These are phyloP conservation scores for Globisporangium middletonii DNA, from an alignment of 352 stramenopile species.

Conservation along the genomic window DNA sequence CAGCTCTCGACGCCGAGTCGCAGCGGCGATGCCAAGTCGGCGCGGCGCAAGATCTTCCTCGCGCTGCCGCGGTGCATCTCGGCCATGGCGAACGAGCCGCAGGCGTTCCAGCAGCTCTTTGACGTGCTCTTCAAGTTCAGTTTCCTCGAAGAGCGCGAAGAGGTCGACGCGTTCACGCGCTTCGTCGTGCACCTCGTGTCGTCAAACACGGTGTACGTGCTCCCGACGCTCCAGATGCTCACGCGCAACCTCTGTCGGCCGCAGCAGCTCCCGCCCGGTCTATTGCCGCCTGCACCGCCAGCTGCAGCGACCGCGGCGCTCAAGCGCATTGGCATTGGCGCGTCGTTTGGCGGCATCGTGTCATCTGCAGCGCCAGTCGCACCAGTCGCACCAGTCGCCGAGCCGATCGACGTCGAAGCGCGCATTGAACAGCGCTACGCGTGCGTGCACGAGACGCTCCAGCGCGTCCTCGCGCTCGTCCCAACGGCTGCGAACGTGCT, in stretches of 20 bases:
- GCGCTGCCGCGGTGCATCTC: conserved; percentile 74
- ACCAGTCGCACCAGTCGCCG: conserved; percentile 2
- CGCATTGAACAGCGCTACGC: conserved; percentile 53
- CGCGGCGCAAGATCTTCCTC: conserved; percentile 66
- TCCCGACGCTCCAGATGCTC: conserved; percentile 80
- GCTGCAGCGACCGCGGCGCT: background rate
- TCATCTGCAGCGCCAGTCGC: background rate
- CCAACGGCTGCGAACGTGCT: conserved; percentile 73
- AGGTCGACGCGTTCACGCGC: conserved; percentile 63
- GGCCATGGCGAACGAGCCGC: conserved; percentile 56
- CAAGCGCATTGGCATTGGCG: conserved; percentile 34
- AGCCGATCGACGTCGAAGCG: conserved; percentile 37
- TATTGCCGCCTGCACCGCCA: conserved; percentile 13
- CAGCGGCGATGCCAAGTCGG: conserved; percentile 31
- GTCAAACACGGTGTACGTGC: conserved; percentile 77
- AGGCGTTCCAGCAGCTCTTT: conserved; percentile 63
- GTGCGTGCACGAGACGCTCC: conserved; percentile 50
- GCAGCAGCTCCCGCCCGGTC: conserved; percentile 33
- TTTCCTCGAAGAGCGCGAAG: conserved; percentile 39
- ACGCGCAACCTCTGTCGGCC: conserved; percentile 63
- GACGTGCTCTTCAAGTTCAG: conserved; percentile 83
- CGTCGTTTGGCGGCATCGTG: conserved; percentile 27
- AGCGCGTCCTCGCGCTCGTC: conserved; percentile 61
- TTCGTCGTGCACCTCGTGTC: conserved; percentile 80
- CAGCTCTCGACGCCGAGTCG: conserved; percentile 36